Conservation (phyloP, 768 basidiomycete genomes). For the Holtermanniella nyarrowii region DNA sequence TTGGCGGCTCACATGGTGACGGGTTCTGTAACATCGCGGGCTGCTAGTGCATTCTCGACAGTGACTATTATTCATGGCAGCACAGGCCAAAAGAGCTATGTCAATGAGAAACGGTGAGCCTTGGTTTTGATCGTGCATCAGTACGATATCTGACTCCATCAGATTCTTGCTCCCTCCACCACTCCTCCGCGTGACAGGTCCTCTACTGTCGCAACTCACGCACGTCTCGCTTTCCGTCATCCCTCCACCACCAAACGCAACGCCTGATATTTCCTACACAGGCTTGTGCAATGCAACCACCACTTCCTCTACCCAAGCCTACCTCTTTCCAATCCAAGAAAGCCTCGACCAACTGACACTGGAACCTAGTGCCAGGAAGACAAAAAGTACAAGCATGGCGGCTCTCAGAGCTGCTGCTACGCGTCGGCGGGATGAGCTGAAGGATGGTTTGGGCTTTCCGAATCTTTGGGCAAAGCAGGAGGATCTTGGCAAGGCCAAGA, state of each 20-base stretch:
- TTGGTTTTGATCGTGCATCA: background rate
- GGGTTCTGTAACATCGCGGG: background rate
- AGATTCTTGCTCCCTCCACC: slow-evolving; percentile 81
- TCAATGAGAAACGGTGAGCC: slow-evolving; percentile 68
- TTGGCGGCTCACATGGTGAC: background rate
- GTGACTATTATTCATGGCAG: slow-evolving; percentile 60
- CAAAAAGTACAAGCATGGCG: slow-evolving; percentile 1
- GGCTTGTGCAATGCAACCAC: slow-evolving; percentile 50
- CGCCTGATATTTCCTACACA: slow-evolving; percentile 58
- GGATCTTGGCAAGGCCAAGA: slow-evolving; percentile 22
- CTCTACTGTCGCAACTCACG: slow-evolving; percentile 35
- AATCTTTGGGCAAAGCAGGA: slow-evolving; percentile 18
- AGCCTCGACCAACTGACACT: background rate
- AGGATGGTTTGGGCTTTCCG: slow-evolving; percentile 33
- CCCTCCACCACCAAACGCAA: slow-evolving; percentile 44
- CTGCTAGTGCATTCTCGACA: slow-evolving; percentile 8
- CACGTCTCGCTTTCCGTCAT: slow-evolving; percentile 42
- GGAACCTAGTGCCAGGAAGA: slow-evolving; percentile 10
- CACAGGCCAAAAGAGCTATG: slow-evolving; percentile 92
- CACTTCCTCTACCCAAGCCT: background rate
- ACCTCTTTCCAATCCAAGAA: background rate
- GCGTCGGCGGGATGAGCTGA: slow-evolving; percentile 3
- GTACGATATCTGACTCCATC: background rate
- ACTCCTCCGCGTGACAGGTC: slow-evolving; percentile 82
- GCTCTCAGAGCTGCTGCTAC: background rate